phyloP scores from a whole-genome alignment of 805 yeast genomes.

The Diddensiella transvaalensis region DNA sequence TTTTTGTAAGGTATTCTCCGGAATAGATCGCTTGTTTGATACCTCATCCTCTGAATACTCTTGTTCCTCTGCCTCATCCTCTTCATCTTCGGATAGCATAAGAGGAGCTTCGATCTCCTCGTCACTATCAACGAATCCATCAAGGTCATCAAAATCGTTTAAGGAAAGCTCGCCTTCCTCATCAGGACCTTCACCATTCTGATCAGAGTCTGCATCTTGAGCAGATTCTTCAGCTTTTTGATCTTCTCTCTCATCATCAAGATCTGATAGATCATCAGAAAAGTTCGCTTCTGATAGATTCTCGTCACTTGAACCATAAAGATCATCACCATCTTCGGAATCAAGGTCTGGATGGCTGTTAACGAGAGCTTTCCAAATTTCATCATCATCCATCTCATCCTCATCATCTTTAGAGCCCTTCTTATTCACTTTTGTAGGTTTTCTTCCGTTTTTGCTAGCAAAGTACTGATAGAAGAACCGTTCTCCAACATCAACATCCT shows the following conservation, averaged over 20 bases:
- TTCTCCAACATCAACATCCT: slow-evolving; percentile 80
- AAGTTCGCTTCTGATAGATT: slow-evolving; percentile 32
- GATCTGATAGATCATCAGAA: slow-evolving; percentile 40
- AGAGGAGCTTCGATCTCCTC: slow-evolving; percentile 27
- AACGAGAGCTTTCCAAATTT: slow-evolving; percentile 77
- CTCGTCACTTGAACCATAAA: slow-evolving; percentile 28
- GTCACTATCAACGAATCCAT: slow-evolving; percentile 35
- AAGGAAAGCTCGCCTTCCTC: slow-evolving; percentile 7
- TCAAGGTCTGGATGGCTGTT: slow-evolving; percentile 71
- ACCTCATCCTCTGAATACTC: slow-evolving; percentile 28
- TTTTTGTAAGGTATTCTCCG: slow-evolving; percentile 26
- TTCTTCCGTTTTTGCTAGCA: slow-evolving; percentile 48
- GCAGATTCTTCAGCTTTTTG: slow-evolving; percentile 25
- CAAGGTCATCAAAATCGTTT: slow-evolving; percentile 29
- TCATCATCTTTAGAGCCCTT: slow-evolving; percentile 34
- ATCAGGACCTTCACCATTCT: slow-evolving; percentile 25
- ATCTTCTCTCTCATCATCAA: slow-evolving; percentile 33
- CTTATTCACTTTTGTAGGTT: slow-evolving; percentile 28
- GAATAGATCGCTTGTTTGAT: slow-evolving; percentile 24
- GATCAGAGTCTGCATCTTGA: slow-evolving; percentile 21
- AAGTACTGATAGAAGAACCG: slow-evolving; percentile 84
- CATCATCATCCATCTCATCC: slow-evolving; percentile 53
- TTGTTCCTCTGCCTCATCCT: slow-evolving; percentile 25
- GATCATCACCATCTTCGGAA: slow-evolving; percentile 54
- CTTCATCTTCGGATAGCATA: neutral